Base-by-base conservation (phyloP, 495 filamentous ascomycete genomes). In the Annulohypoxylon bovei region DNA sequence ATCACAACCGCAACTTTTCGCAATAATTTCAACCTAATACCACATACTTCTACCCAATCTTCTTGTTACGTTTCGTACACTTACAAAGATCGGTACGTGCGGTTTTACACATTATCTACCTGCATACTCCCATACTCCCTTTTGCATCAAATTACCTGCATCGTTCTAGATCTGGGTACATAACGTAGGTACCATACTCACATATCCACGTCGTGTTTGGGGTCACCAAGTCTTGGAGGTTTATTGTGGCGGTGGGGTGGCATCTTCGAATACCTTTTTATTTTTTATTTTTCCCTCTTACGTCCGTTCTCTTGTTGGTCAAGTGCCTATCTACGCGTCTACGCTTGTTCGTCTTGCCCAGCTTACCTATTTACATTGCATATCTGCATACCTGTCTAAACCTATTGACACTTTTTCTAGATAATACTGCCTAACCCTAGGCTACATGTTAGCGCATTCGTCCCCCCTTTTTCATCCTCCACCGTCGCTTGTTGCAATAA, bases 11-110 rank as follows among this genome's bases (percentile, higher is more conserved):
- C 46, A 50, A 50, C 20, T 25, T 28, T 28, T 50, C 46, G 22
- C 20, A 50, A 62, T 42, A 44, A 68, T 70, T 70, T 70, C 67
- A 70, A 70, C 67, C 67, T 65, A 52, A 70, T 65, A 70, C 62
- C 46, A 71, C 68, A 65, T 65, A 65, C 42, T 44, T 39, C 53
- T 71, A 62, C 63, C 63, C 68, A 67, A 67, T 67, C 59, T 72
- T 59, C 61, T 72, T 6, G 37, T 47, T 40, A 6, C 16, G 12
- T 40, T 47, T 37, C 53, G 23, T 49, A 65, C 44, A 27, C 32
- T 65, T 32, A 42, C n/a, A 57, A 56, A 35, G 40, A 56, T 53
- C 39, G 59, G 69, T 72, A 64, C 54, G 69, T 72, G 44, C 50
- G 37, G 28, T 59, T 16, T 16, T 59, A 49, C 40, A 27, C 33